Evolutionary conservation across 2,329 filamentous ascomycete species (phyloP), one percentile per base, ranked within the genome.

Genomic region (Apiospora sp.): DNA sequence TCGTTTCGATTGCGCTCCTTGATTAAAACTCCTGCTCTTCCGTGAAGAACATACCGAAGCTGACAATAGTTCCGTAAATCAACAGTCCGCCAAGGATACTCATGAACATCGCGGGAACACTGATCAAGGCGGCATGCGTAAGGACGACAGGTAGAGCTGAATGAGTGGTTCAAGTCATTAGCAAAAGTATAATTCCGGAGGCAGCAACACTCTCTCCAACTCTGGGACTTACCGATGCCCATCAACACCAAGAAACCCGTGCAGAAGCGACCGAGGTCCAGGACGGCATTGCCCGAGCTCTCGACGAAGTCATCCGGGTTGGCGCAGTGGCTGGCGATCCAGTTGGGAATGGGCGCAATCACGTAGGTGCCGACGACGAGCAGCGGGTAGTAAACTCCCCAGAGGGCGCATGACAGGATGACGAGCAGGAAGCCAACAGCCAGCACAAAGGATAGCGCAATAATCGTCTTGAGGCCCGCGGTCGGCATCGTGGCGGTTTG

Each of bases 341-440:
- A 98, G 89, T 99, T 99, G 75, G 96, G 96, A 72, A 99, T 84
- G 43, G 96, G 96, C 72, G 96, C 96, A 79, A 98, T 83, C 76
- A 98, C 91, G 86, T 98, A 99, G 78, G 96, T 98, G 78, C 92
- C 96, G 75, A 99, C 96, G 78, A 99, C 96, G 76, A 98, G 91
- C 75, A 99, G 91, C 72, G 96, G 95, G 79, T 96, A 94, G 90
- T 97, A 99, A 84, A 94, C 94, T 82, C 96, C 90, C 90, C 93
- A 99, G 77, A 99, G 91, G 69, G 96, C 96, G 82, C 95, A 97
- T 75, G 95, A 98, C 79, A 99, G 93, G 84, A 99, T 99, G 78
- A 98, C 96, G 78, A 99, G 94, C 79, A 99, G 94, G 87, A 99
- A 99, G 79, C 96, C 96, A 80, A 99, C 96, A 78, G 96, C 96